Evolutionary conservation across 345 rosid genomes (phyloP).

Genomic region (Salix viminalis): DNA sequence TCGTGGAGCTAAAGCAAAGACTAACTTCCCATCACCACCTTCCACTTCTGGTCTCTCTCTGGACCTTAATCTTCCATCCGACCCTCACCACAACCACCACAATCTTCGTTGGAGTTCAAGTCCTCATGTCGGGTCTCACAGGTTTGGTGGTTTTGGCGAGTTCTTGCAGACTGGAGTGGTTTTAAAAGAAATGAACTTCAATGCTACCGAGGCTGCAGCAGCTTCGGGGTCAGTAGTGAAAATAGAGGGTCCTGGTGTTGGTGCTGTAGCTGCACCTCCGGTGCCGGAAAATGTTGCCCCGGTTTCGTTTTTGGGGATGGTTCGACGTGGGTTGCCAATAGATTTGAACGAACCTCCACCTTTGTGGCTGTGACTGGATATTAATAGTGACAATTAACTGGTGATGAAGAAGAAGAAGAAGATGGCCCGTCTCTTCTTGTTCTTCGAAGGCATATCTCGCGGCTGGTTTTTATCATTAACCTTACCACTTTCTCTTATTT

Average conservation of each 20-base stretch:
- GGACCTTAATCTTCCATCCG: conserved; percentile 58
- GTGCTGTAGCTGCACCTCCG: conserved; percentile 12
- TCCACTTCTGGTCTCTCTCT: conserved; percentile 33
- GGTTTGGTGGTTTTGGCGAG: conserved; percentile 41
- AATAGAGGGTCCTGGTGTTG: neutral
- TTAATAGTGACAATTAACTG: neutral
- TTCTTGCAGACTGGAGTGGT: conserved; percentile 55
- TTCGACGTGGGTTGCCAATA: conserved; percentile 68
- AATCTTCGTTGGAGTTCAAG: conserved; percentile 11
- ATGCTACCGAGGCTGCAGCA: neutral
- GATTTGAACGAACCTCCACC: conserved; percentile 98
- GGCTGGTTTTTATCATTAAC: neutral
- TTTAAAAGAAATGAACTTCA: conserved; percentile 39
- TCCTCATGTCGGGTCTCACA: conserved; percentile 14
- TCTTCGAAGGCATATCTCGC: neutral
- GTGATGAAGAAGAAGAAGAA: neutral
- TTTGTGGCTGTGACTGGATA: conserved; percentile 53
- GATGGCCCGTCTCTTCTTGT: neutral
- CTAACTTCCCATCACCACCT: conserved; percentile 69
- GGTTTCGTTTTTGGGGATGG: conserved; percentile 43
- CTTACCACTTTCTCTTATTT: neutral
- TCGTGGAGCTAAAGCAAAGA: conserved; percentile 85
- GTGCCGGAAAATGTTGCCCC: conserved; percentile 21
- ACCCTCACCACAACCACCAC: conserved; percentile 23
- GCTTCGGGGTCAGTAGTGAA: conserved; percentile 19